Base-by-base conservation (phyloP, 2,329 filamentous ascomycete genomes). In the Fonsecaea erecta region DNA sequence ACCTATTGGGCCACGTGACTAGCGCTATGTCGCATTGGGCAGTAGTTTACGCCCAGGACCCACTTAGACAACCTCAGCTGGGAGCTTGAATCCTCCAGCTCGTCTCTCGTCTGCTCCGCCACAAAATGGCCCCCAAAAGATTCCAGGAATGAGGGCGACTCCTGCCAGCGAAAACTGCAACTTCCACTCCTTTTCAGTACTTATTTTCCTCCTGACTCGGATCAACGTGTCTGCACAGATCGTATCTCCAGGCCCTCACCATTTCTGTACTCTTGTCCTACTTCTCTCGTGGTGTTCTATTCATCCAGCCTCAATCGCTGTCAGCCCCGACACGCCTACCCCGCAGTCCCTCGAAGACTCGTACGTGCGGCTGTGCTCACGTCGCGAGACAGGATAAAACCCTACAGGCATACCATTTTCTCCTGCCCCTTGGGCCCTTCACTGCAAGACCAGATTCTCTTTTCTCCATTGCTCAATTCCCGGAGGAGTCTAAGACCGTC, bases 271-370 rank as follows among this genome's bases (percentile, higher is more conserved):
- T 52, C 30, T 5, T 54, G 35, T 46, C 55, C 54, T 35, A 40
- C 46, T 11, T 51, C 46, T n/a, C 21, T 9, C 16, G 53, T 37
- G 37, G 51, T 24, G 21, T 26, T 14, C 32, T 48, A 35, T 34
- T 32, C n/a, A 9, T 24, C 11, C 40, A 18, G 21, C 32, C 52
- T 62, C 59, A 40, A 53, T 53, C 54, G 30, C 59, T 18, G 43
- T 62, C 59, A 57, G 59, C 57, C 58, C 53, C 60, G 46, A 56
- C 26, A 21, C 18, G 18, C 34, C 30, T 64, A 64, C 62, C 62
- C 62, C 62, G 62, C 62, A 64, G 53, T 48, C 48, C 16, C 43
- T 60, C 35, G 52, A 34, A 55, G 54, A 53, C 62, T 56, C 51
- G 30, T 28, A 32, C 32, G 51, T 60, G 57, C 57, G 51, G 52